These are phyloP conservation scores for Fusarium domesticum DNA, from an alignment of 2,329 filamentous ascomycete genomes.

Conservation along the genomic window DNA sequence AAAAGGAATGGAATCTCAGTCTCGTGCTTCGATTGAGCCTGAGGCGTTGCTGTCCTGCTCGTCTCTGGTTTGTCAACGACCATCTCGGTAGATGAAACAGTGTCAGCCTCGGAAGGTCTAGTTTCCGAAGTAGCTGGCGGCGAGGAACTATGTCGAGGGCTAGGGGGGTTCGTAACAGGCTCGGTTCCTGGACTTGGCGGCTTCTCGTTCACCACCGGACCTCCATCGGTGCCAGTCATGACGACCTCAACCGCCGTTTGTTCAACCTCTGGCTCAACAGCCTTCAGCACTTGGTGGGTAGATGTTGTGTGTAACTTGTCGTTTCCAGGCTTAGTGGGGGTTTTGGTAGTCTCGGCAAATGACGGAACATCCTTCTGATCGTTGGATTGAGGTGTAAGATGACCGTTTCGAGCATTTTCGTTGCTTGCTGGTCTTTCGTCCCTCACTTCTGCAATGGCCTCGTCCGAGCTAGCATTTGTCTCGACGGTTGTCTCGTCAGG, in stretches of 20 bases:
- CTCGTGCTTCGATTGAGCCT: slow-evolving; percentile 44
- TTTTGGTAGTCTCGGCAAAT: neutral
- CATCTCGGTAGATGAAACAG: slow-evolving; percentile 38
- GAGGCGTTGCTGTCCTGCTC: slow-evolving; percentile 37
- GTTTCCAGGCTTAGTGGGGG: neutral
- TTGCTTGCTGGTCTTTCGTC: neutral
- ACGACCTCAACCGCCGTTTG: slow-evolving; percentile 26
- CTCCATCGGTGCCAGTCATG: slow-evolving; percentile 29
- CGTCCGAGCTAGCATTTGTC: slow-evolving; percentile 26
- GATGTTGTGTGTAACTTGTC: neutral
- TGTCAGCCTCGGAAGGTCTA: slow-evolving; percentile 50
- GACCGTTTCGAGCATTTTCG: neutral
- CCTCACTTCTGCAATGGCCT: slow-evolving; percentile 4
- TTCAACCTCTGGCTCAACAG: neutral
- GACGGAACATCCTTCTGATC: neutral
- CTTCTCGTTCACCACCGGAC: slow-evolving; percentile 27
- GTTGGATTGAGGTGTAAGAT: neutral
- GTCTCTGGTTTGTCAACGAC: slow-evolving; percentile 27
- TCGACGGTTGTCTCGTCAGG: neutral
- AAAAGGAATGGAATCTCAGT: slow-evolving; percentile 79
- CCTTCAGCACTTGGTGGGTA: neutral
- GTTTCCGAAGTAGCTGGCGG: slow-evolving; percentile 47
- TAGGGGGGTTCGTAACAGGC: slow-evolving; percentile 41
- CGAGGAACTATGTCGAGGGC: slow-evolving; percentile 45
- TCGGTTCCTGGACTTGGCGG: slow-evolving; percentile 43